These are phyloP conservation scores for Inga laurina DNA, from an alignment of 306 rosid genomes.

Conservation along the genomic window DNA sequence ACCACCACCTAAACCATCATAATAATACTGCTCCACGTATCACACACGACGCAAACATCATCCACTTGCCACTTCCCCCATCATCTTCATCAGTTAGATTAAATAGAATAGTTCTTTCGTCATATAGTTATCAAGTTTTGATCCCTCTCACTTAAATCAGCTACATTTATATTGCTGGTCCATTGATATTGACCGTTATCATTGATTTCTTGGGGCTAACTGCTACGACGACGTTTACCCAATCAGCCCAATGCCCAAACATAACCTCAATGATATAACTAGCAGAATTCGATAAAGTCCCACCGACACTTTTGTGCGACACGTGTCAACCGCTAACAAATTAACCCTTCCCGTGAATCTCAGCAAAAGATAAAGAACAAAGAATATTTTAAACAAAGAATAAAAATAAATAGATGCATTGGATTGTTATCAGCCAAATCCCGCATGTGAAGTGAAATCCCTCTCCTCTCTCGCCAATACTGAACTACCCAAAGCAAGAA, in stretches of 20 bases:
- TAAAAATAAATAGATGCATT: not conserved
- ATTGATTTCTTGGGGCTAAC: not conserved
- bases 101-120: not conserved
- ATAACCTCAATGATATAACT: not conserved
- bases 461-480: not conserved
- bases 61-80: not conserved
- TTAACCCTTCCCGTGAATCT: not conserved
- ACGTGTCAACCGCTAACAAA: not conserved
- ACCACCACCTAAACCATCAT: not conserved
- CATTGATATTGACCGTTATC: not conserved
- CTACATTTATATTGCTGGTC: not conserved
- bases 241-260: not conserved
- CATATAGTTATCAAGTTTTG: no score
- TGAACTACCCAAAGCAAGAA: no score
- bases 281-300: not conserved
- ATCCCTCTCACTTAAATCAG: no score
- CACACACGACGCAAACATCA: not conserved
- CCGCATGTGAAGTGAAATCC: not conserved
- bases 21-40: not conserved
- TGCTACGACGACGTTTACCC: not conserved
- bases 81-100: not conserved
- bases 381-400: not conserved
- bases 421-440: not conserved
- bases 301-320: slow-evolving; percentile 35
- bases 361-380: not conserved